phyloP scores from a whole-genome alignment of 1,284 basidiomycete species.

The Stygiomarasmius scandens region DNA sequence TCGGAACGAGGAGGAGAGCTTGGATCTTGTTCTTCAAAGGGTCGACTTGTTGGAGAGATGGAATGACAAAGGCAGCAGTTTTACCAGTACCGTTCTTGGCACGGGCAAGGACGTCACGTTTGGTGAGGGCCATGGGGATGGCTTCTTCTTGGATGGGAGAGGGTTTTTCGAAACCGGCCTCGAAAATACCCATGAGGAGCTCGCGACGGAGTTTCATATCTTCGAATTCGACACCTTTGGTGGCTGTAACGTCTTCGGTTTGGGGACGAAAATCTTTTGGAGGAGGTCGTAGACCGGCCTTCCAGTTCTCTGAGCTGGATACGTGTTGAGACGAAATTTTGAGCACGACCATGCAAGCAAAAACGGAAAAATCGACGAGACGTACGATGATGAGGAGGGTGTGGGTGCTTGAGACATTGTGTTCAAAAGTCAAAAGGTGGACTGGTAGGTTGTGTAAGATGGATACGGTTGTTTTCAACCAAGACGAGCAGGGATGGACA shows the following conservation, averaged over 20 bases:
- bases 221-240: conserved; percentile 92
- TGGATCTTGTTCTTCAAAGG: conserved; percentile 89
- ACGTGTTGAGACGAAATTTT: neutral
- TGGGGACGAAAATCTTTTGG: conserved; percentile 91
- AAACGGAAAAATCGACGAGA: neutral
- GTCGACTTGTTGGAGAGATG: conserved; percentile 93
- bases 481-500: neutral
- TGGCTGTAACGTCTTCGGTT: conserved; percentile 92
- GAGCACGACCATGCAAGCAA: neutral
- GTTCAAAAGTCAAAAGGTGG: neutral
- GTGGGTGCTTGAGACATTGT: neutral
- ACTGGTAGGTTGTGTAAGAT: neutral
- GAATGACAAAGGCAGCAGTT: conserved; percentile 98
- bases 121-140: conserved; percentile 85
- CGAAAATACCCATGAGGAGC: conserved; percentile 92
- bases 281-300: conserved; percentile 77
- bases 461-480: neutral
- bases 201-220: conserved; percentile 81
- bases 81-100: conserved; percentile 93
- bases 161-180: conserved; percentile 95
- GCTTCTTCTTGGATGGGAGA: conserved; percentile 99
- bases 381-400: neutral
- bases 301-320: conserved; percentile 48
- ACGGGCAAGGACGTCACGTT: conserved; percentile 90
- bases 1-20: conserved; percentile 91